These are phyloP conservation scores for Wallacemonas sp. DNA, from an alignment of 208 protist genomes.

Conservation along the genomic window DNA sequence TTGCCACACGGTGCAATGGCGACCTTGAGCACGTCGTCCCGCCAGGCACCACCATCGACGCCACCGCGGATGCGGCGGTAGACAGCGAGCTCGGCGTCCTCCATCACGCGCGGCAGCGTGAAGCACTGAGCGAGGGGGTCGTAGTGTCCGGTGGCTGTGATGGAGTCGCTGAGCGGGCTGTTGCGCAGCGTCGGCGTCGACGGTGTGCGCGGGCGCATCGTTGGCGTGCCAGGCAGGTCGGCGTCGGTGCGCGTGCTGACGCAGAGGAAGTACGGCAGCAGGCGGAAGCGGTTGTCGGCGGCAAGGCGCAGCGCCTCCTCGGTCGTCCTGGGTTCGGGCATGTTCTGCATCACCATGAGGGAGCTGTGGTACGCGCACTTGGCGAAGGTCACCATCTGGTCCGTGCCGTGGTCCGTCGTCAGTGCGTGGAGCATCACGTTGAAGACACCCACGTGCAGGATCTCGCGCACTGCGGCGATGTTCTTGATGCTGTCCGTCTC, in stretches of 20 bases:
- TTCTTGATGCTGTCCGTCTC: constrained; percentile 41
- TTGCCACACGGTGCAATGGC: constrained; percentile 39
- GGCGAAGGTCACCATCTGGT: constrained; percentile 69
- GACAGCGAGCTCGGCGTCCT: constrained; percentile 67
- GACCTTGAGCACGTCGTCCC: constrained; percentile 43
- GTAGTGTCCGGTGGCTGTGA: constrained; percentile 54
- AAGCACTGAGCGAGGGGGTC: constrained; percentile 72
- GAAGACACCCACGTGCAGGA: constrained; percentile 71
- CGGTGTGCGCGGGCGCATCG: constrained; percentile 30
- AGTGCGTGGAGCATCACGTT: constrained; percentile 80
- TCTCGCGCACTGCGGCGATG: constrained; percentile 50
- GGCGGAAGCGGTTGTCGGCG: constrained; percentile 65
- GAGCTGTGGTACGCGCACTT: constrained; percentile 49
- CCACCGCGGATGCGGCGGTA: constrained; percentile 46
- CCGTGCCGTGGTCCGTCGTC: constrained; percentile 39
- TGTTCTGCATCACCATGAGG: constrained; percentile 32
- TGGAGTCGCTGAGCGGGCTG: constrained; percentile 58
- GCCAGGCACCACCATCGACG: constrained; percentile 37
- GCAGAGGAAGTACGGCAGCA: constrained; percentile 66
- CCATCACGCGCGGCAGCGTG: constrained; percentile 44
- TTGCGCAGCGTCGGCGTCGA: constrained; percentile 47
- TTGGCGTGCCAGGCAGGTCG: constrained; percentile 41
- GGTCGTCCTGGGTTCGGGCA: constrained; percentile 41
- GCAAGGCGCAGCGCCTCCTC: constrained; percentile 48
- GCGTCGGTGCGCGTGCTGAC: constrained; percentile 57